Percentiles rank a stretch among this genome's conserved stretches.
Conservation (phyloP, 179 eudicot genomes). For the Silene vulgaris region DNA sequence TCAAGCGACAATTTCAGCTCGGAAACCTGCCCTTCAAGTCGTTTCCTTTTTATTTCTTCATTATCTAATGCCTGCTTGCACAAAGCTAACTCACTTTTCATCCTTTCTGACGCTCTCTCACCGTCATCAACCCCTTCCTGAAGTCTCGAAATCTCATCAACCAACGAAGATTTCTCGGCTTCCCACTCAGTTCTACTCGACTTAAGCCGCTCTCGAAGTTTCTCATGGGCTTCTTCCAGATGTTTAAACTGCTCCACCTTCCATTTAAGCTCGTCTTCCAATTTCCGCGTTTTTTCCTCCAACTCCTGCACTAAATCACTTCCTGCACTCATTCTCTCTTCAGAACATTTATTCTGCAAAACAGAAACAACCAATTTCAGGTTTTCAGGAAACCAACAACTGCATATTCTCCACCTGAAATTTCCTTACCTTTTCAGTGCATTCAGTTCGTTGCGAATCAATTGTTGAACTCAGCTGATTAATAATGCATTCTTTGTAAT, state of each 20-base stretch:
- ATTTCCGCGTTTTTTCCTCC: slow-evolving; percentile 49
- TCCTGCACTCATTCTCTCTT: slow-evolving; percentile 29
- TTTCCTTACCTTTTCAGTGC: slow-evolving; percentile 34
- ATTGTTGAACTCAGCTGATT: slow-evolving; percentile 38
- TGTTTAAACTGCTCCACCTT: slow-evolving; percentile 77
- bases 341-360: slow-evolving; percentile 45
- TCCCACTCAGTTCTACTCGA: slow-evolving; percentile 58
- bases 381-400: slow-evolving; percentile 31
- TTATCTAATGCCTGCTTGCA: slow-evolving; percentile 66
- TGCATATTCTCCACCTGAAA: slow-evolving; percentile 49
- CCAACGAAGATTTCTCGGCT: slow-evolving; percentile 46
- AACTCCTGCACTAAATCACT: slow-evolving; percentile 42
- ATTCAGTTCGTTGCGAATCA: slow-evolving; percentile 39
- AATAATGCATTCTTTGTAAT: slow-evolving; percentile 49
- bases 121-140: slow-evolving; percentile 48
- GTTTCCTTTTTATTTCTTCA: slow-evolving; percentile 56
- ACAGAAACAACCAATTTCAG: slow-evolving; percentile 41
- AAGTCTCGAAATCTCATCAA: slow-evolving; percentile 53
- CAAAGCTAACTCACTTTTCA: slow-evolving; percentile 42
- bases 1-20: slow-evolving; percentile 44
- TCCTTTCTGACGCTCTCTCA: slow-evolving; percentile 33
- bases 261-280: slow-evolving; percentile 77
- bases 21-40: slow-evolving; percentile 51
- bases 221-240: slow-evolving; percentile 72
- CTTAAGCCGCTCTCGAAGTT: slow-evolving; percentile 42